A percentile compares a stretch with the other conserved stretches of the same genome.
Conservation (phyloP, 805 yeast genomes). For the Novakomyces olei region DNA sequence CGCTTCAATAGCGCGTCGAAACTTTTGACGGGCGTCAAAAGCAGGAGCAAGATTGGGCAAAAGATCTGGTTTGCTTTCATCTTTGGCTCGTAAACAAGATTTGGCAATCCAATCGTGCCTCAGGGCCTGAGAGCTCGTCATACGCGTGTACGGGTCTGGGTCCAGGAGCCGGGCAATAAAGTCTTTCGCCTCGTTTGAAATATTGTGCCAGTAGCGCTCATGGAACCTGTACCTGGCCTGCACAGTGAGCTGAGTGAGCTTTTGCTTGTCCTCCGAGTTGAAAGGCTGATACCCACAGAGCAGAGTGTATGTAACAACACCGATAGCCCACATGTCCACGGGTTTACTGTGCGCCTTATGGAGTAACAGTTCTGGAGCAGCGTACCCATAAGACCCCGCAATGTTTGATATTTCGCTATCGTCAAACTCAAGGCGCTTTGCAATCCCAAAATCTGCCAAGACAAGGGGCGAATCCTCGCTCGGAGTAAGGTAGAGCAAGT, state of each 20-base stretch:
- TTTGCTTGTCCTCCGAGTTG: conserved; percentile 1
- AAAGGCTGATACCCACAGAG: neutral
- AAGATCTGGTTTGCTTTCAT: too few relatives aligned
- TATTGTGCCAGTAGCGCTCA: too few relatives aligned
- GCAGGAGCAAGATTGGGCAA: conserved; percentile 55
- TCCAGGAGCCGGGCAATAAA: too few relatives aligned
- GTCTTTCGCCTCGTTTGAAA: too few relatives aligned
- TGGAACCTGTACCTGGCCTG: too few relatives aligned
- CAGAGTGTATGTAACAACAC: conserved; percentile 80
- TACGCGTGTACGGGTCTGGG: too few relatives aligned
- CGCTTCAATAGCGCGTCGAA: conserved; percentile 64
- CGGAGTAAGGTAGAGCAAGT: conserved; percentile 46
- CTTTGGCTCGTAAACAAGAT: too few relatives aligned
- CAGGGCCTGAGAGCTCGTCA: too few relatives aligned
- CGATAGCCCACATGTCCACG: conserved; percentile 89
- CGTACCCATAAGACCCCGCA: conserved; percentile 90
- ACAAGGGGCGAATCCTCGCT: conserved; percentile 52
- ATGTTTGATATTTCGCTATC: conserved; percentile 43
- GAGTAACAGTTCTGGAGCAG: conserved; percentile 81
- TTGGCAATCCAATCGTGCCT: too few relatives aligned
- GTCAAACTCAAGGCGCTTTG: conserved; percentile 41
- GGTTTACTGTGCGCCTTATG: conserved; percentile 82
- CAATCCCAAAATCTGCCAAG: conserved; percentile 90
- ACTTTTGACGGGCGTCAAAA: conserved; percentile 66
- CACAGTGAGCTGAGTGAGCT: conserved; percentile 1